Conservation (phyloP, 352 stramenopile genomes). For the Paralagenidium karlingii region DNA sequence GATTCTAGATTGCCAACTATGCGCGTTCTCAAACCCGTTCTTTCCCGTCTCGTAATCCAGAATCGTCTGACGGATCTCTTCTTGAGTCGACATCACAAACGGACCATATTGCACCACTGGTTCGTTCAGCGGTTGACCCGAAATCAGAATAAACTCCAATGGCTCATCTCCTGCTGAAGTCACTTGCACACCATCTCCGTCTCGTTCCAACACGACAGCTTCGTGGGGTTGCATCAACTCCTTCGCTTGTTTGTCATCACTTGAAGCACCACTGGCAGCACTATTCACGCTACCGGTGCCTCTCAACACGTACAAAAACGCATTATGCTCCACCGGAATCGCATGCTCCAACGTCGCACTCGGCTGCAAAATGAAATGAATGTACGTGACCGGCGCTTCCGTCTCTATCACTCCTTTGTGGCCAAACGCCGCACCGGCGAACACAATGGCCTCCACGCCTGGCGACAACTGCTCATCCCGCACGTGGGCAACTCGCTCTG, state of each 20-base stretch:
- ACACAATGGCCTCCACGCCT: slow-evolving; percentile 35
- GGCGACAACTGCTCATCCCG: slow-evolving; percentile 19
- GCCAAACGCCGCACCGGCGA: slow-evolving; percentile 34
- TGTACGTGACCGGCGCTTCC: slow-evolving; percentile 30
- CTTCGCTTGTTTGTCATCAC: background rate
- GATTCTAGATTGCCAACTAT: slow-evolving; percentile 40
- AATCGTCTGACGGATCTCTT: slow-evolving; percentile 41
- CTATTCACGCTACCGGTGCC: no score
- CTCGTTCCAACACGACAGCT: slow-evolving; percentile 27
- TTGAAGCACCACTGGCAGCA: no score
- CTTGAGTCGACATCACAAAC: slow-evolving; percentile 55
- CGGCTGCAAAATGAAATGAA: slow-evolving; percentile 34
- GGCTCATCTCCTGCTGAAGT: slow-evolving; percentile 12
- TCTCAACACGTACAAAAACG: slow-evolving; percentile 14
- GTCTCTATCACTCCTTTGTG: slow-evolving; percentile 24
- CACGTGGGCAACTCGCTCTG: slow-evolving; percentile 19
- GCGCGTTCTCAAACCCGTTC: slow-evolving; percentile 58
- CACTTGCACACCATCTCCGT: slow-evolving; percentile 33
- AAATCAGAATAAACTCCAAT: slow-evolving; percentile 48
- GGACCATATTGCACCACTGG: slow-evolving; percentile 51
- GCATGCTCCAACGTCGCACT: slow-evolving; percentile 13
- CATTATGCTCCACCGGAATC: slow-evolving; percentile 14
- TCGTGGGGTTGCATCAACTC: slow-evolving; percentile 9
- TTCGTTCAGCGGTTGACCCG: slow-evolving; percentile 41
- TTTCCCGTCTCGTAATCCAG: slow-evolving; percentile 31